Base-by-base conservation (phyloP, 2,329 filamentous ascomycete genomes). In the Exophiala oligosperma region DNA sequence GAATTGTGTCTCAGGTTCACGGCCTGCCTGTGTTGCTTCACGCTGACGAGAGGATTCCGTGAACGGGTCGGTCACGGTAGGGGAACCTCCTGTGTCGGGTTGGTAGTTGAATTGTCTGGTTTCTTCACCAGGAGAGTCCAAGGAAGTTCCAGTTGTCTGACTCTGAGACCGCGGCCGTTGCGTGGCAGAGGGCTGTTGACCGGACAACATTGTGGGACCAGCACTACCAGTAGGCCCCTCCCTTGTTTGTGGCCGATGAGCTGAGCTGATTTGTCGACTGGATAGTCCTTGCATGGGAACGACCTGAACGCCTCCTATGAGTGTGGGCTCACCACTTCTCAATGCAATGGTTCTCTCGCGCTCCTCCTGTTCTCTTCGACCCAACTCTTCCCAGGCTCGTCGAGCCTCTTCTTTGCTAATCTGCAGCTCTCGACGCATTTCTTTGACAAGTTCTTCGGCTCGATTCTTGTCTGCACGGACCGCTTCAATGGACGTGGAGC, bases 371-470 rank as follows among this genome's bases (percentile, higher is more conserved):
- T 97, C 94, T 52, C 92, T 86, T 52, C 93, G 84, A 24, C 94
- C 94, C 1, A 99, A 84, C 74, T 97, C 94, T 76, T 99, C 94
- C 94, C 94, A 99, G 1, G 94, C 94, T 57, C 94, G 85, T 37
- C 93, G 86, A 7, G 94, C 93, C 74, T 99, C 94, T 67, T 97
- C 93, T 70, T 96, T 97, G 40, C 92, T 95, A 61, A 99, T 99
- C 68, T 89, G 84, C 40, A 97, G 80, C 74, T 99, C 94, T 63
- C 94, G 90, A 67, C 89, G 89, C 89, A 96, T 92, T 73, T 97
- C 94, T 14, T 82, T 81, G n/a, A 96, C 83, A 66, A 91, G 81
- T 69, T 91, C 90, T 66, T 95, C 88, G 0, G 86, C 83, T 68
- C 85, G 86, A 38, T 79, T 76, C 65, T 87, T 90, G 54, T 90